A percentile compares a stretch with the other conserved stretches of the same genome.
Evolutionary conservation across 306 rosid genomes (phyloP).

Genomic region (Medicago arabica): DNA sequence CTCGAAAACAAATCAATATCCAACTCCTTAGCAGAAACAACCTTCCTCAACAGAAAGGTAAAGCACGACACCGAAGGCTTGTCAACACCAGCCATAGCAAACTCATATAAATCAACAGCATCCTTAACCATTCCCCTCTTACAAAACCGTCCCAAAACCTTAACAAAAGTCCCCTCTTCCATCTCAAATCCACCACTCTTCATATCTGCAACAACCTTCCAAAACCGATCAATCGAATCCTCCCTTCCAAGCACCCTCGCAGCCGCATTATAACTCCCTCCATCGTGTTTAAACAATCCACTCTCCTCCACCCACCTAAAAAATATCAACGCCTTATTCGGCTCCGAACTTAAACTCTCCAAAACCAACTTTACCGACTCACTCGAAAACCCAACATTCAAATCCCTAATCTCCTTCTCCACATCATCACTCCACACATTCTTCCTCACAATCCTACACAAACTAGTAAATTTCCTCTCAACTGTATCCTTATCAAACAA

Average conservation of each 20-base stretch:
- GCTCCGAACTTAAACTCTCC: slow-evolving; percentile 62
- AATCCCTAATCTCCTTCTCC: slow-evolving; percentile 59
- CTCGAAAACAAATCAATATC: slow-evolving; percentile 64
- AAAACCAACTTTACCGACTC: slow-evolving; percentile 56
- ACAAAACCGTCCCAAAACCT: slow-evolving; percentile 70
- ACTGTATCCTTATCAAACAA: slow-evolving; percentile 50
- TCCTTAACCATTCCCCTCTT: slow-evolving; percentile 70
- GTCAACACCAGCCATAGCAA: slow-evolving; percentile 70
- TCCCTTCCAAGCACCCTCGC: slow-evolving; percentile 77
- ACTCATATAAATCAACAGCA: slow-evolving; percentile 77
- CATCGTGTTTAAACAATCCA: slow-evolving; percentile 72
- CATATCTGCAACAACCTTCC: slow-evolving; percentile 84
- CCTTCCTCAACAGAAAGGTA: slow-evolving; percentile 64
- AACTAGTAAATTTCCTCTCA: slow-evolving; percentile 49
- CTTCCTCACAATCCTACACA: slow-evolving; percentile 61
- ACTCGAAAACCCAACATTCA: slow-evolving; percentile 49
- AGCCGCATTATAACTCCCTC: slow-evolving; percentile 63
- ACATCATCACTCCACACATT: slow-evolving; percentile 75
- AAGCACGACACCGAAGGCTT: slow-evolving; percentile 61
- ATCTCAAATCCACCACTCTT: slow-evolving; percentile 58
- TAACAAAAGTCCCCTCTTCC: slow-evolving; percentile 63
- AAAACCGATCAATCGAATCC: slow-evolving; percentile 70
- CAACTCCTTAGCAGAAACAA: slow-evolving; percentile 54
- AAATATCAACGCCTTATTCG: slow-evolving; percentile 66
- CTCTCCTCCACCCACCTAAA: slow-evolving; percentile 87